Base-by-base conservation (phyloP, 2,329 filamentous ascomycete genomes). In the Aspergillus pseudoterreus region DNA sequence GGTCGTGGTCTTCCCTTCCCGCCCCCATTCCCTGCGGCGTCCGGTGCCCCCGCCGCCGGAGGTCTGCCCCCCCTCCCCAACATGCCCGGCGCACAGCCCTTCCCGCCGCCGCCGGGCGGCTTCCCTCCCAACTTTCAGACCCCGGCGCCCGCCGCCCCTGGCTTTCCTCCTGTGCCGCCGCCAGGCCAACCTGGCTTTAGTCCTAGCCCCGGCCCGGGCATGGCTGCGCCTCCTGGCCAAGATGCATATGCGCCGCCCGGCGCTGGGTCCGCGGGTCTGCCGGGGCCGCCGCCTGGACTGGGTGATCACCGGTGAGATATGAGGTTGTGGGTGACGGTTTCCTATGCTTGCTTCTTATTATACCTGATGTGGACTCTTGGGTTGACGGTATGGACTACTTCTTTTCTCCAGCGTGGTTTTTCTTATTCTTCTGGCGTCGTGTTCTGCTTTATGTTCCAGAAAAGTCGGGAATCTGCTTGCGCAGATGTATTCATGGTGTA, bases 1-100 rank as follows among this genome's bases (percentile, higher is more conserved):
- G 79, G 76, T 50, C 76, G 78, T 60, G 79, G 80, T 48, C 75
- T 74, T 45, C 79, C 75, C 38, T 79, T 83, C 55, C 80, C 79
- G 4, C 78, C 79, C 6, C 75, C 73, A 10, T 61, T 65, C 44
- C 62, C 66, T n/a, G 60, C 63, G 46, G 53, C 63, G 32, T 50
- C 65, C 44, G 75, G 59, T 60, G 68, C 54, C 22, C 70, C 72
- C 14, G 70, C 70, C 30, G 69, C 67, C 39, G 67, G 66, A 21
- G 64, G 65, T 58, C 54, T 75, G 43, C 65, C 66, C 41, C 64
- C 65, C 10, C 57, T 71, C 45, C 69, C 69, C 43, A 70, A 71
- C 54, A 69, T 74, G 67, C 73, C 74, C 43, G 66, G 67, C 22
- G 66, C 71, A 36, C 66, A 65, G 32, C 71, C 69, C 41, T 57